Percentiles rank a stretch among this genome's conserved stretches.
These are phyloP conservation scores for Phytopythium helicoides DNA, from an alignment of 352 stramenopile genomes.

Conservation along the genomic window DNA sequence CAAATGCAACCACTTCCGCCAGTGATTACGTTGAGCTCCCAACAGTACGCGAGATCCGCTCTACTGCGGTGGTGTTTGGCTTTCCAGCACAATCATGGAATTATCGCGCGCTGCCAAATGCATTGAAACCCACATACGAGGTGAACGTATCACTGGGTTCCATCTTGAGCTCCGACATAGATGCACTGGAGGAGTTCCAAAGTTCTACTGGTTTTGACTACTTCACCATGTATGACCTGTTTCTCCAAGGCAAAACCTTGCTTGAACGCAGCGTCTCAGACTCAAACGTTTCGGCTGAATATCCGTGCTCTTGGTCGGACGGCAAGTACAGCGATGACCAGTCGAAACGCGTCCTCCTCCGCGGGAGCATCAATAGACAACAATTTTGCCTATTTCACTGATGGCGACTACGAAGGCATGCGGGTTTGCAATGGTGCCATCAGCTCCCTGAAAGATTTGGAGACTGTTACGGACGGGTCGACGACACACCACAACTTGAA, in stretches of 20 bases:
- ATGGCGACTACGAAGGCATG: constrained; percentile 20
- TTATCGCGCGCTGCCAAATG: constrained; percentile 29
- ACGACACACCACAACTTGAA: constrained; percentile 20
- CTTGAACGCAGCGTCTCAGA: constrained; percentile 36
- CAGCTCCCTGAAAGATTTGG: constrained; percentile 22
- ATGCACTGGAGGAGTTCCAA: constrained; percentile 19
- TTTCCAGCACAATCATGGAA: constrained; percentile 42
- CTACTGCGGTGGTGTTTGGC: constrained; percentile 33
- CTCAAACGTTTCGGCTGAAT: constrained; percentile 22
- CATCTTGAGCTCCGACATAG: neutral
- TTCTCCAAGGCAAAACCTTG: constrained; percentile 39
- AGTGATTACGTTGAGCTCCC: constrained; percentile 23
- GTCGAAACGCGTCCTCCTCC: constrained; percentile 1
- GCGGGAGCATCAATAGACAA: neutral
- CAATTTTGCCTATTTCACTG: constrained; percentile 12
- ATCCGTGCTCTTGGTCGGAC: constrained; percentile 31
- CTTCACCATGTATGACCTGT: constrained; percentile 31
- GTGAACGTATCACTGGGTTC: constrained; percentile 14
- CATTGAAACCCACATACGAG: constrained; percentile 8
- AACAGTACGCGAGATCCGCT: constrained; percentile 24
- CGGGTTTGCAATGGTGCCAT: constrained; percentile 26
- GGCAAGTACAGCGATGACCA: constrained; percentile 12
- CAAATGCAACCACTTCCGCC: constrained; percentile 3
- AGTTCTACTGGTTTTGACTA: constrained; percentile 14
- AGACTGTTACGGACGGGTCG: constrained; percentile 19